Conservation (phyloP, 2,329 filamentous ascomycete species). For the Calonectria henricotiae region DNA sequence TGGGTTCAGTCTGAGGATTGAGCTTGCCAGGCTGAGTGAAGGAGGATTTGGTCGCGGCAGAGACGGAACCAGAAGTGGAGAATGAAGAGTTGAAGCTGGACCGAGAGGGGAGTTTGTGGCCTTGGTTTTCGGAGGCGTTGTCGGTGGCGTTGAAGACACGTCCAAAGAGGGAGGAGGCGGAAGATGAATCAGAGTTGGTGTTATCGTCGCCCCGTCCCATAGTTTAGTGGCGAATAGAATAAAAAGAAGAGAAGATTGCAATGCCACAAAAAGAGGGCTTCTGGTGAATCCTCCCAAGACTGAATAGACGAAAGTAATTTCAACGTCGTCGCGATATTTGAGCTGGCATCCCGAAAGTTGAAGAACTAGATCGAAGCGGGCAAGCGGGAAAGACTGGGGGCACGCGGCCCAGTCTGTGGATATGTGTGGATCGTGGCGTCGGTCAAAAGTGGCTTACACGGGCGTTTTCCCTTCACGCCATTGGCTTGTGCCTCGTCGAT, state of each 20-base stretch:
- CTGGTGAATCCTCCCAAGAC: background rate
- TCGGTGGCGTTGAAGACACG: conserved; percentile 55
- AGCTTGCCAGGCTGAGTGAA: conserved; percentile 9
- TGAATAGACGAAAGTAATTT: background rate
- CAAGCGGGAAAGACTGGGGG: conserved; percentile 27
- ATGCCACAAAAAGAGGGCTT: background rate
- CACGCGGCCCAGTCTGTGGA: conserved; percentile 2
- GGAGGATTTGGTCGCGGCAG: conserved; percentile 40
- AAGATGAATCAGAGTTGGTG: background rate
- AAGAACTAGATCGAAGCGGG: conserved; percentile 35
- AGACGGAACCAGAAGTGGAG: conserved; percentile 37
- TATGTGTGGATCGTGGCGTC: conserved; percentile 20
- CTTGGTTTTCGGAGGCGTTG: conserved; percentile 57
- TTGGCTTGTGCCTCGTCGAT: conserved; percentile 38
- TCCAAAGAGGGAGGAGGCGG: conserved; percentile 38
- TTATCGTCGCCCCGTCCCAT: conserved; percentile 45
- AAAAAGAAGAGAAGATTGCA: background rate
- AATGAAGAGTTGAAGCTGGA: conserved; percentile 44
- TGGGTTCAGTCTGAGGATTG: conserved; percentile 1
- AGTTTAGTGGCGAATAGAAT: background rate
- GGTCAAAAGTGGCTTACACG: conserved; percentile 21
- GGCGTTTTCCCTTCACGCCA: conserved; percentile 16
- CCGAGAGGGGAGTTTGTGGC: conserved; percentile 57
- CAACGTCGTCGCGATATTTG: conserved; percentile 18
- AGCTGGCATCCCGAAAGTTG: conserved; percentile 34